Conservation (phyloP, 129 eudicot genomes). For the Flaveria ramosissima region DNA sequence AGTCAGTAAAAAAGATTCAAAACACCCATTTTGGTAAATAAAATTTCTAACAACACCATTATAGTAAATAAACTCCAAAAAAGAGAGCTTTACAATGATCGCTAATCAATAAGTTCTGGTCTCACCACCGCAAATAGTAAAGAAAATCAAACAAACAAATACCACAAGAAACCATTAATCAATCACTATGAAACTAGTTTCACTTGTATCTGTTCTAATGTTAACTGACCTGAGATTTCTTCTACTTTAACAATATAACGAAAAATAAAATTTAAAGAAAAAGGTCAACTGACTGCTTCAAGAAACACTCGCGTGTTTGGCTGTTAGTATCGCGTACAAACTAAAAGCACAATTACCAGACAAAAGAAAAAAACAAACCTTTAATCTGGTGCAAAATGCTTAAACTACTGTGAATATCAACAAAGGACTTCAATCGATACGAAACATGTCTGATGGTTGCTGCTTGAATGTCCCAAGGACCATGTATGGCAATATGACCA, state of each 20-base stretch:
- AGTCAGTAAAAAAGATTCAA: no score
- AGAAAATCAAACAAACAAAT: slow-evolving; percentile 14
- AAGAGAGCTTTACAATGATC: no score
- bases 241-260: slow-evolving; percentile 25
- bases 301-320: slow-evolving; percentile 25
- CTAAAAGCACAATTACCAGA: slow-evolving; percentile 29
- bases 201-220: slow-evolving; percentile 24
- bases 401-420: slow-evolving; percentile 34
- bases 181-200: slow-evolving; percentile 30
- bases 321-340: slow-evolving; percentile 42
- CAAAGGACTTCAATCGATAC: slow-evolving; percentile 59
- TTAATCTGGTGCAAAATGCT: slow-evolving; percentile 21
- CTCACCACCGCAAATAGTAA: not conserved
- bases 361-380: slow-evolving; percentile 27
- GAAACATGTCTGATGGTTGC: slow-evolving; percentile 63
- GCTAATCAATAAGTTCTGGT: no score
- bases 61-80: no score
- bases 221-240: slow-evolving; percentile 21
- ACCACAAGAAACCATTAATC: slow-evolving; percentile 21
- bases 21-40: no score
- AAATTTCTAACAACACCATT: no score
- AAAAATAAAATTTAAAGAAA: slow-evolving; percentile 9
- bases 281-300: slow-evolving; percentile 12
- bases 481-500: slow-evolving; percentile 80
- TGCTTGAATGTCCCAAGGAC: slow-evolving; percentile 55